Conservation (phyloP, 768 basidiomycete species). For the Chalciporus pseudorubinellus region DNA sequence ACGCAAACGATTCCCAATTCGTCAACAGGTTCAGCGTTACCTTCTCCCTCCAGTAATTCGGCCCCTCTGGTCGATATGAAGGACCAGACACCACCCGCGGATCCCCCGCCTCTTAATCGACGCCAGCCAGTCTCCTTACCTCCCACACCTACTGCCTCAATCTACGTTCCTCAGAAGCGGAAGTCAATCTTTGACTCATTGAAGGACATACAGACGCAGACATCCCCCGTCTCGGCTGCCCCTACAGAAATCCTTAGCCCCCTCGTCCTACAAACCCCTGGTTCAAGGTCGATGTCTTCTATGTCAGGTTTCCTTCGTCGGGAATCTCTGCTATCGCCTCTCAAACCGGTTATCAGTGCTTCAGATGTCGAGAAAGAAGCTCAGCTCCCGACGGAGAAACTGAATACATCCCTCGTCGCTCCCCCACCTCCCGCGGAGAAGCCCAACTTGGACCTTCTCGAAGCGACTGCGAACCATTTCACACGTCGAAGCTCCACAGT, state of each 20-base stretch:
- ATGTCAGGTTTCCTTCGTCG: constrained; percentile 17
- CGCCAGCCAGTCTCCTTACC: constrained; percentile 34
- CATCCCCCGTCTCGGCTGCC: constrained; percentile 12
- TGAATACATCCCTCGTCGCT: not conserved
- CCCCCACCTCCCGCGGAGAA: constrained; percentile 8
- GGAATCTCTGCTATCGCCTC: constrained; percentile 26
- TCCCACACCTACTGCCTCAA: constrained; percentile 28
- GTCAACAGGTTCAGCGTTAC: too few species aligned
- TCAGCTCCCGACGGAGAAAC: constrained; percentile 5
- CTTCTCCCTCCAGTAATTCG: constrained; percentile 11
- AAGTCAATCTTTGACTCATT: constrained; percentile 22
- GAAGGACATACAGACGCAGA: constrained; percentile 25
- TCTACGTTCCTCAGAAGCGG: constrained; percentile 9
- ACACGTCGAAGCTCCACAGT: constrained; percentile 39
- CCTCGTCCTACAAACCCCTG: constrained; percentile 28
- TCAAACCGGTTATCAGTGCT: constrained; percentile 17
- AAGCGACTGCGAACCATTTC: constrained; percentile 44
- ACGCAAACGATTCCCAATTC: not conserved
- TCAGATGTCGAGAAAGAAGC: constrained; percentile 9
- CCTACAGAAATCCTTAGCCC: constrained; percentile 33
- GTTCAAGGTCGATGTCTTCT: constrained; percentile 14
- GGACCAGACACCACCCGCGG: constrained; percentile 12
- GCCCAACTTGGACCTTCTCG: constrained; percentile 27
- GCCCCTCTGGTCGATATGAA: constrained; percentile 2
- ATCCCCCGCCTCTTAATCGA: constrained; percentile 30